Percentiles rank a stretch among this genome's conserved stretches.
phyloP scores from a whole-genome alignment of 2,329 filamentous ascomycete genomes.

The Corynespora cassiicola region DNA sequence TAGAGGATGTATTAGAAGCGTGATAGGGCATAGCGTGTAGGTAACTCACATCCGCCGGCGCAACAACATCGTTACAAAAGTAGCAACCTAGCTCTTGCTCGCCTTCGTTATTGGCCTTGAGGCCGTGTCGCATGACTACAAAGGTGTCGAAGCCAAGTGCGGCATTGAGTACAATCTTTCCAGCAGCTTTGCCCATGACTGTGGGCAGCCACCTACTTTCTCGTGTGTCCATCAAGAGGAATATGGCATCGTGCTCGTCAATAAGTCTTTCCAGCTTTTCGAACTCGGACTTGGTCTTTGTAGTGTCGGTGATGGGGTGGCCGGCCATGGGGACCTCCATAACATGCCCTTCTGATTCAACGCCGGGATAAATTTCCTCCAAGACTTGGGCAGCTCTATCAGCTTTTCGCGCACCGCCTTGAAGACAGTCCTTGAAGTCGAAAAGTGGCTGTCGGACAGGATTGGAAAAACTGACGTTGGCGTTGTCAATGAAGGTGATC shows the following conservation, averaged over 20 bases:
- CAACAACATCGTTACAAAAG: constrained; percentile 98
- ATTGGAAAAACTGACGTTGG: constrained; percentile 92
- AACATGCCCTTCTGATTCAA: constrained; percentile 79
- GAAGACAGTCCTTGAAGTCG: constrained; percentile 84
- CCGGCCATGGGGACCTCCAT: constrained; percentile 95
- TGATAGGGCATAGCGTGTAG: constrained; percentile 1
- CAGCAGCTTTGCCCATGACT: constrained; percentile 89
- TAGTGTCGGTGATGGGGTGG: constrained; percentile 80
- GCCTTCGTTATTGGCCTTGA: constrained; percentile 56
- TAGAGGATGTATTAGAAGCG: constrained; percentile 44
- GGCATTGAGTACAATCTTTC: constrained; percentile 96
- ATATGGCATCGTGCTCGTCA: constrained; percentile 86
- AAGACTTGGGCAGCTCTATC: constrained; percentile 79
- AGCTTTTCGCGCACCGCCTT: constrained; percentile 86
- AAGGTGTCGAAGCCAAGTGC: constrained; percentile 96
- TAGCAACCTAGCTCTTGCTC: constrained; percentile 85
- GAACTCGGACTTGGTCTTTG: constrained; percentile 74
- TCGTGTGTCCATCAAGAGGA: constrained; percentile 95
- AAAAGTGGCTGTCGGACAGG: constrained; percentile 95
- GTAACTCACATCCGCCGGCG: constrained; percentile 82
- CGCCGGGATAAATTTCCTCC: constrained; percentile 86
- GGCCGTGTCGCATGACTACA: constrained; percentile 94
- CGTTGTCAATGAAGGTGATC: constrained; percentile 96
- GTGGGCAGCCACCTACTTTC: constrained; percentile 96
- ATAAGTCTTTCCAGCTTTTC: constrained; percentile 77